Base-by-base conservation (phyloP, 345 rosid species). In the Angophora floribunda region DNA sequence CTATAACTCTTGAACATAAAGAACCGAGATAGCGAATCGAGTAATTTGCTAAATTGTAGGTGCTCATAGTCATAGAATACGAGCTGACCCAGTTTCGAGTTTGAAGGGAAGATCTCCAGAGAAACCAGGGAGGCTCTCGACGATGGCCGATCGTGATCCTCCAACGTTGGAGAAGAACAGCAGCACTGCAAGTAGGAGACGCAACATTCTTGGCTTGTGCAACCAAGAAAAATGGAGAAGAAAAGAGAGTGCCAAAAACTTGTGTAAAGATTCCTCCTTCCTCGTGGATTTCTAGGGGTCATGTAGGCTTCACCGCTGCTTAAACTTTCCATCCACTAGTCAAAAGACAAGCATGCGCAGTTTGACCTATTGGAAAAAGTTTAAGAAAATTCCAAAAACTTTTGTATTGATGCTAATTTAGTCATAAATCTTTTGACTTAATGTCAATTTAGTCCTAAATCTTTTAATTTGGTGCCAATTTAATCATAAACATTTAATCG, bases 81-180 rank as follows among this genome's bases (percentile, higher is more conserved):
- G 22, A 41, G 47, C 52, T n/a, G 24, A 90, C 91, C 90, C 91
- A 26, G 91, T 90, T 87, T 90, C 89, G 53, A 90, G 91, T 24
- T n/a, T 84, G 86, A 90, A 90, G 7, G 90, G 91, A 14, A 90
- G 91, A 86, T 87, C 79, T 45, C 91, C 91, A 13, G 88, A 57
- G 47, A 85, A 90, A 2, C 90, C 91, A 3, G 91, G 91, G 30
- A 90, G 55, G 61, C 52, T 90, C 87, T 90, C 85, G 49, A 88
- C 30, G 7, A 88, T 80, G 57, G 14, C 67, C 13, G 86, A 28
- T 47, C 80, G 90, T 15, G 91, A 86, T 21, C 5, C 11, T 17
- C 36, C 88, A 30, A 26, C 9, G 26, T 26, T 82, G 63, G 45
- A 49, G 85, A 49, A 49, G 9, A 82, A 28, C 13, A 86, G 55